Evolutionary conservation across 768 basidiomycete genomes (phyloP).

Genomic region (Trichaptum fuscoviolaceum): DNA sequence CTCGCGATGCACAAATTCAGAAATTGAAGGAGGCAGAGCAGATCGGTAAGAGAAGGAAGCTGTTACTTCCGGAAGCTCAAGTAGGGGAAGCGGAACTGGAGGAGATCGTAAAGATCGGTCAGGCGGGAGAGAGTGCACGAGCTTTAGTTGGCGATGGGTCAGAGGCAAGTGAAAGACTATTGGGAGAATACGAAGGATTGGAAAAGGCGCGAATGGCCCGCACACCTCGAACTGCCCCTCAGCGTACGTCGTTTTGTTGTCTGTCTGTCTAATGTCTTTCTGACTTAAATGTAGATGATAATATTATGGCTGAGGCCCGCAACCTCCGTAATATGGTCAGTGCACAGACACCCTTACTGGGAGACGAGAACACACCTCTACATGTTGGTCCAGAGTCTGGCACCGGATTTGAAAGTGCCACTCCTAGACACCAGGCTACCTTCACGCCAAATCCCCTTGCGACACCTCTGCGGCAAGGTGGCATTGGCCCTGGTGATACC

Average conservation of each 20-base stretch:
- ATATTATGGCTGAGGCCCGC: slow-evolving; percentile 88
- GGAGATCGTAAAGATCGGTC: slow-evolving; percentile 97
- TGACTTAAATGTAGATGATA: slow-evolving; percentile 65
- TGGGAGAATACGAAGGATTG: slow-evolving; percentile 91
- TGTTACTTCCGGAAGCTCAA: slow-evolving; percentile 83
- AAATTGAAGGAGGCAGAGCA: slow-evolving; percentile 97
- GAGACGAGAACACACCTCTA: slow-evolving; percentile 95
- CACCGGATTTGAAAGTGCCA: slow-evolving; percentile 92
- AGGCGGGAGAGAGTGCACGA: slow-evolving; percentile 85
- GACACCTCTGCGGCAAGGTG: slow-evolving; percentile 61
- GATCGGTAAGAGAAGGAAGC: slow-evolving; percentile 79
- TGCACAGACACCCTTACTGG: slow-evolving; percentile 89
- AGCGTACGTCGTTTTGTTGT: slow-evolving; percentile 55
- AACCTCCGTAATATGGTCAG: slow-evolving; percentile 93
- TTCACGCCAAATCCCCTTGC: slow-evolving; percentile 97
- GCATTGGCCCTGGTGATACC: slow-evolving; percentile 39
- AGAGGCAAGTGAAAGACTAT: slow-evolving; percentile 76
- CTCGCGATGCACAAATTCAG: slow-evolving; percentile 95
- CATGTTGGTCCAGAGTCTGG: slow-evolving; percentile 69
- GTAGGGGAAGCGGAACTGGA: slow-evolving; percentile 94
- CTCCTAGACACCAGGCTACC: slow-evolving; percentile 83
- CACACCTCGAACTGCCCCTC: slow-evolving; percentile 91
- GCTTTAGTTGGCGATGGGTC: slow-evolving; percentile 76
- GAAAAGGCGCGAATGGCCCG: slow-evolving; percentile 87
- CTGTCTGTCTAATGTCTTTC: slow-evolving; percentile 3